Conservation (phyloP, 306 rosid genomes). For the Lathyrus oleraceus region DNA sequence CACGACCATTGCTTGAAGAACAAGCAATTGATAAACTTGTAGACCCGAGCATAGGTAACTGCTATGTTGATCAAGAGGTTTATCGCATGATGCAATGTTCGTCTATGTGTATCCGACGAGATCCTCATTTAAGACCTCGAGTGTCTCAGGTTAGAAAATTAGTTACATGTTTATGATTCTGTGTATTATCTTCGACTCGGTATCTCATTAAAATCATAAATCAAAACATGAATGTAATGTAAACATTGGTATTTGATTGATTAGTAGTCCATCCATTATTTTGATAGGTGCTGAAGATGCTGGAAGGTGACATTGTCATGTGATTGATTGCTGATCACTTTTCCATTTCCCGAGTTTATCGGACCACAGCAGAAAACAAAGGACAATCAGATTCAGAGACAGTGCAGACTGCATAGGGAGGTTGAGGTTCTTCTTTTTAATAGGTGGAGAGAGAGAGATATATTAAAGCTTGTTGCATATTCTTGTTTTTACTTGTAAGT, state of each 20-base stretch:
- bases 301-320: conserved; percentile 73
- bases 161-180: neutral
- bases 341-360: conserved; percentile 14
- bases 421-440: neutral
- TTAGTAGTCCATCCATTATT: neutral
- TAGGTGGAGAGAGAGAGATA: conserved; percentile 2
- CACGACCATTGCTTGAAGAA: conserved; percentile 75
- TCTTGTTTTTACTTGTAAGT: conserved; percentile 1
- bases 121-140: conserved; percentile 77
- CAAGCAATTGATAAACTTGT: conserved; percentile 54
- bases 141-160: conserved; percentile 79
- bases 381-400: conserved; percentile 13
- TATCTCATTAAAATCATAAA: neutral
- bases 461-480: neutral
- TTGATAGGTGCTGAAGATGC: conserved; percentile 77
- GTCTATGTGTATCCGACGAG: conserved; percentile 69
- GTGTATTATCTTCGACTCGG: neutral
- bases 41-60: conserved; percentile 66
- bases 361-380: neutral
- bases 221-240: too few relatives aligned
- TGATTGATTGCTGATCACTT: conserved; percentile 44
- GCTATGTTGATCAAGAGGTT: conserved; percentile 62
- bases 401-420: neutral
- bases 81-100: conserved; percentile 76
- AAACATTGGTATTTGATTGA: neutral